Conservation (phyloP, 768 basidiomycete genomes). For the Mycena polygramma region DNA sequence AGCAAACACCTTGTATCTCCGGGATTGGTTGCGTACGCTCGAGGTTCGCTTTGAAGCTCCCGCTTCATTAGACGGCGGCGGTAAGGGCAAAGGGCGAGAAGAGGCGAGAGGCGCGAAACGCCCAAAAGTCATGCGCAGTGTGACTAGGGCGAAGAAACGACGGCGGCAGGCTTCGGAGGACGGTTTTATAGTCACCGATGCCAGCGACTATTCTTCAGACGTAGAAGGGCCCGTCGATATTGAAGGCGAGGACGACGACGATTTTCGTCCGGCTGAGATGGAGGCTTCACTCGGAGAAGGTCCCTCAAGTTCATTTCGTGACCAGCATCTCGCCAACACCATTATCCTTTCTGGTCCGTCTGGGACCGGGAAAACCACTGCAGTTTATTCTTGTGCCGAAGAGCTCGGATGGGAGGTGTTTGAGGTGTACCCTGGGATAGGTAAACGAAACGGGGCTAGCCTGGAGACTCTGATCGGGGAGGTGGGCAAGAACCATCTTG, state of each 20-base stretch:
- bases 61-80: constrained; percentile 39
- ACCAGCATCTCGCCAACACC: constrained; percentile 78
- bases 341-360: constrained; percentile 87
- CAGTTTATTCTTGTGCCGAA: constrained; percentile 93
- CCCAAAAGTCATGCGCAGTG: constrained; percentile 68
- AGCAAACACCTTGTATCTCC: constrained; percentile 73
- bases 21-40: constrained; percentile 84
- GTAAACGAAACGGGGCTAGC: constrained; percentile 85
- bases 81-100: constrained; percentile 42
- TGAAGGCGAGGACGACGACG: constrained; percentile 62
- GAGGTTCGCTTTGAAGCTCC: constrained; percentile 64
- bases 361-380: constrained; percentile 92
- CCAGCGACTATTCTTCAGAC: constrained; percentile 38
- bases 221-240: constrained; percentile 13
- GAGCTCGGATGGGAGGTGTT: constrained; percentile 97
- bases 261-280: constrained; percentile 55
- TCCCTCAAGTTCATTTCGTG: constrained; percentile 47
- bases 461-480: constrained; percentile 89
- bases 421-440: constrained; percentile 96
- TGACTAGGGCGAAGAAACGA: constrained; percentile 66
- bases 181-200: constrained; percentile 50
- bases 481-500: constrained; percentile 93
- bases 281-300: constrained; percentile 45
- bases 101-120: constrained; percentile 63
- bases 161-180: constrained; percentile 49